Base-by-base conservation (phyloP, 352 stramenopile species). In the Pythium pyrilobum region DNA sequence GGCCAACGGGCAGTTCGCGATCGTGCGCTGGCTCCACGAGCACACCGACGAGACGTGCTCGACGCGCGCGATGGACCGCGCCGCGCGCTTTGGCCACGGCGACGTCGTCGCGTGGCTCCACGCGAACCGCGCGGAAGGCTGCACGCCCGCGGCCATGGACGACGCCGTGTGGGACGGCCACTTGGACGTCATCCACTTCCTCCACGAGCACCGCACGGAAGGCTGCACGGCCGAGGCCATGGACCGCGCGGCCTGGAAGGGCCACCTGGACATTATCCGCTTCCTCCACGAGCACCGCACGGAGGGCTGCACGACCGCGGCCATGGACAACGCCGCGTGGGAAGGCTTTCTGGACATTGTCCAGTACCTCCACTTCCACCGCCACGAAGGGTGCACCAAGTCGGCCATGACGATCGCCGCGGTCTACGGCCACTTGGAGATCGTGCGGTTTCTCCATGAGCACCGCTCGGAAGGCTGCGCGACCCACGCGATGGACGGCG, bases 251-350 rank as follows among this genome's bases (percentile, higher is more conserved):
- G 60, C 77, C 28, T 78, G 84, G 52, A 87, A 86, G 41, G 75
- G 79, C 27, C 72, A 92, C 52, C 51, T 85, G 36, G 48, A 82
- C 32, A 80, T 88, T 34, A 59, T 87, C 20, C 59, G 63, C 46
- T 90, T 81, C 64, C 67, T 92, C 9, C 72, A 86, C 29, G 69
- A 87, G 47, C 61, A 84, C 21, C 47, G 62, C 11, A 64, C 41
- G 0, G 62, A 74, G 45, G 58, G 58, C 16, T 74, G 65, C 41
- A 63, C 56, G 4, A 62, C 56, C 8, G 34, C 57, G 1, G 64
- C 79, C 7, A 87, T 89, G 77, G 79, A 89, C 67, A 77, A 78
- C 27, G 79, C 79, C 12, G 79, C 79, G n/a, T 77, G 81, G 44
- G 64, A 66, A 29, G 79, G 79, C 0, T 74, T 77, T 44, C 52